Percentiles rank a stretch among this genome's conserved stretches.
Conservation (phyloP, 2,329 filamentous ascomycete genomes). For the Sclerotinia trifoliorum region DNA sequence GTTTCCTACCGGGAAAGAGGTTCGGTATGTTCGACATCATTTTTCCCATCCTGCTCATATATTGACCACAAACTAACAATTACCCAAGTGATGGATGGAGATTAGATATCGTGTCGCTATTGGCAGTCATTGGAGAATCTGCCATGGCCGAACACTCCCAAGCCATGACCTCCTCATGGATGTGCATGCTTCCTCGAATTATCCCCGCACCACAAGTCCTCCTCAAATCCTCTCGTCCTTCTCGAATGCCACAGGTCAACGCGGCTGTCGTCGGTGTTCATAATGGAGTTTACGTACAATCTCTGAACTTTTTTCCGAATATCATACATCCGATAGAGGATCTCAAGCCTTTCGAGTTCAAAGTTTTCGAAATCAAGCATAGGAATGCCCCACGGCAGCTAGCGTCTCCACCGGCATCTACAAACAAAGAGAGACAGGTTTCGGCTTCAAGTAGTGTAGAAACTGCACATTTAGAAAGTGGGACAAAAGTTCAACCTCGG, state of each 20-base stretch:
- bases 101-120: constrained; percentile 60
- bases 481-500: constrained; percentile 12
- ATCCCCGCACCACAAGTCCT: constrained; percentile 62
- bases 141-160: constrained; percentile 58
- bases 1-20: constrained; percentile 13
- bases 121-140: constrained; percentile 62
- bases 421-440: neutral
- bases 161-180: constrained; percentile 56
- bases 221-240: constrained; percentile 55
- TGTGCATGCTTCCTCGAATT: constrained; percentile 58
- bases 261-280: constrained; percentile 59
- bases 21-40: constrained; percentile 15
- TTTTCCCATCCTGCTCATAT: neutral
- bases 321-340: constrained; percentile 57
- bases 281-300: constrained; percentile 53
- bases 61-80: constrained; percentile 1
- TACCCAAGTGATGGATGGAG: constrained; percentile 46
- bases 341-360: constrained; percentile 49
- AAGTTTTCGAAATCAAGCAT: constrained; percentile 51
- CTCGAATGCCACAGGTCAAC: constrained; percentile 53
- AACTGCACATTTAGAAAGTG: constrained; percentile 19
- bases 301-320: constrained; percentile 61
- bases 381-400: constrained; percentile 21
- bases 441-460: constrained; percentile 18
- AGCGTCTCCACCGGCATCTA: neutral